Base-by-base conservation (phyloP, 2,329 filamentous ascomycete species). In the Plectosphaerella plurivora region DNA sequence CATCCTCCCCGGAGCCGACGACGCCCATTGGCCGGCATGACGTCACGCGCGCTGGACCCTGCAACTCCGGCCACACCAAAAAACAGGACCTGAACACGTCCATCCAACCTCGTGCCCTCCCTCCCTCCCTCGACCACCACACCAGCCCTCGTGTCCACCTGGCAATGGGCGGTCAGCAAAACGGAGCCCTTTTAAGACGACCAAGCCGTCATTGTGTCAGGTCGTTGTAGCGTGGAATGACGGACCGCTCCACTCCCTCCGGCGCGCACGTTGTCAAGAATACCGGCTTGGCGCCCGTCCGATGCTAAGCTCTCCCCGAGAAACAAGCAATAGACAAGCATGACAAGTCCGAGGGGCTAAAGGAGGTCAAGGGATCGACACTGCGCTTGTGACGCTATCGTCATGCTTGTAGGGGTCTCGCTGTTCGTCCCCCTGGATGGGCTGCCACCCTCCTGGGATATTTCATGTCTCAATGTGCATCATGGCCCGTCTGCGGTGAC, bases 351-450 rank as follows among this genome's bases (percentile, higher is more conserved):
- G 22, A 22, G 41, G n/a, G n/a, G n/a, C 18, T 12, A 5, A 44
- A 16, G 18, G 18, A 18, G 47, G 42, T 50, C 49, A 50, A 50
- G 16, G 11, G 49, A 50, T 50, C 49, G 49, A 44, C 49, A 15
- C 20, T 12, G 18, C 10, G 41, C 49, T 50, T 50, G 49, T 50
- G 49, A 50, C 49, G 39, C 49, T 36, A 33, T 45, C 45, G 24
- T 47, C 45, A 47, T 47, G 45, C 45, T 18, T 24, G 41, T 44
- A 18, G 10, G n/a, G 41, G 41, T 18, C 41, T 44, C n/a, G 16
- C 41, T 28, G n/a, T n/a, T n/a, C n/a, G n/a, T n/a, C n/a, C 45
- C 20, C 45, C 45, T 16, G 44, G 45, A 3, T 36, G 33, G 33
- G 39, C n/a, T 44, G n/a, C 39, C 20, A 10, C 8, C 39, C 45